phyloP scores from a whole-genome alignment of 1,139 yeast species.

The Suhomyces yuchorum region DNA sequence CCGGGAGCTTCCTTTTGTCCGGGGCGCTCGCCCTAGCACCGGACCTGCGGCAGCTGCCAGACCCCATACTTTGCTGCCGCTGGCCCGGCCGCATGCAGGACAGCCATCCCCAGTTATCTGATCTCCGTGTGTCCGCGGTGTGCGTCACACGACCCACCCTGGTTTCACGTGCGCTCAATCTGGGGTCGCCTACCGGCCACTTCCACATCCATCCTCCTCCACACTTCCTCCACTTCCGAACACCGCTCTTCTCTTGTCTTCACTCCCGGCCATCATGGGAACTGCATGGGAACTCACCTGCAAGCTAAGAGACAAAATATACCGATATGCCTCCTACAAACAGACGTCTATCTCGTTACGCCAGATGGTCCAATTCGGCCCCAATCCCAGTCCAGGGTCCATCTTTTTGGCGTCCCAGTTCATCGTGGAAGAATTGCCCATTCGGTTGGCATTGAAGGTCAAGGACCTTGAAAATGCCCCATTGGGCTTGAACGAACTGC shows the following conservation, averaged over 20 bases:
- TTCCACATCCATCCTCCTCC: background rate
- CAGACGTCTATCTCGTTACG: constrained; percentile 84
- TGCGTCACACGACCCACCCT: background rate
- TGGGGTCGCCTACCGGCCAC: constrained; percentile 4
- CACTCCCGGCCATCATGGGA: constrained; percentile 30
- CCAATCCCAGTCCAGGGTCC: constrained; percentile 74
- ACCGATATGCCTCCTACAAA: constrained; percentile 67
- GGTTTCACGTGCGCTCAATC: constrained; percentile 5
- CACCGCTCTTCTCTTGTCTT: constrained; percentile 1
- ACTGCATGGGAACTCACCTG: constrained; percentile 50
- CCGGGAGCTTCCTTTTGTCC: constrained; percentile 1
- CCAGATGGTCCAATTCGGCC: constrained; percentile 94
- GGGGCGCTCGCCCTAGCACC: background rate
- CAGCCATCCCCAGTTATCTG: background rate
- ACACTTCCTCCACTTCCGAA: constrained; percentile 2
- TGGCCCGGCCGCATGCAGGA: background rate
- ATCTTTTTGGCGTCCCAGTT: constrained; percentile 83
- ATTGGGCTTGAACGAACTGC: constrained; percentile 68
- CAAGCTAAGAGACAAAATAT: constrained; percentile 41
- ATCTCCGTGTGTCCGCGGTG: background rate
- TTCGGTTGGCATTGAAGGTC: constrained; percentile 81
- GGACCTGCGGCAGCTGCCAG: background rate
- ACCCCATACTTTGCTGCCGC: background rate
- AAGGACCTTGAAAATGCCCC: constrained; percentile 84
- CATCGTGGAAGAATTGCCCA: constrained; percentile 84